Conservation (phyloP, 495 filamentous ascomycete species). For the Hypoxylon crocopeplum region DNA sequence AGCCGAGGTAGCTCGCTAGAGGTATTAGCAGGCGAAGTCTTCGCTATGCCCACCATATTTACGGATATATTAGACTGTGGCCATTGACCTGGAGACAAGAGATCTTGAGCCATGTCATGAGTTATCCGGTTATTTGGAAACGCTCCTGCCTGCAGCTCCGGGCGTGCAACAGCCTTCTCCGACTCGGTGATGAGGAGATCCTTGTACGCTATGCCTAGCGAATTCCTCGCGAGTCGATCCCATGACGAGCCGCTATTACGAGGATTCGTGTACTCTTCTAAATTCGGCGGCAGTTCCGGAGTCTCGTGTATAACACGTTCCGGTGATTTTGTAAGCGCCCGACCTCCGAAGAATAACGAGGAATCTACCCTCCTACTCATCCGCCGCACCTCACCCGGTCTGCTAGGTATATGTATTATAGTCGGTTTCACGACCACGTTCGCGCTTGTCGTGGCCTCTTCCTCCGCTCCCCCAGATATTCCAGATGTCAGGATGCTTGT, state of each 20-base stretch:
- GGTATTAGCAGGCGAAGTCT: slow-evolving; percentile 15
- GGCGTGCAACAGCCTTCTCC: not conserved
- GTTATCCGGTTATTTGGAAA: slow-evolving; percentile 31
- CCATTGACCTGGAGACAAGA: slow-evolving; percentile 35
- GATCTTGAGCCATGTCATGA: slow-evolving; percentile 10
- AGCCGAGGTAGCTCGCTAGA: slow-evolving; percentile 25
- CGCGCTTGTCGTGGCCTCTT: slow-evolving; percentile 36
- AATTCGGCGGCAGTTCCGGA: slow-evolving; percentile 4
- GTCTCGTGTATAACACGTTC: slow-evolving; percentile 4
- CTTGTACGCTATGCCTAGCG: slow-evolving; percentile 45
- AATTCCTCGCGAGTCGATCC: slow-evolving; percentile 34
- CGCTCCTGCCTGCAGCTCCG: slow-evolving; percentile 4
- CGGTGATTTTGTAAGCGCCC: slow-evolving; percentile 31
- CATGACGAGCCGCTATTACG: slow-evolving; percentile 23
- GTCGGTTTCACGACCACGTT: slow-evolving; percentile 40
- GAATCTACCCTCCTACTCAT: slow-evolving; percentile 32
- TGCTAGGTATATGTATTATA: slow-evolving; percentile 43
- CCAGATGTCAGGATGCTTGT: slow-evolving; percentile 42
- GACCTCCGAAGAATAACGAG: slow-evolving; percentile 30
- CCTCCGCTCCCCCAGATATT: slow-evolving; percentile 31
- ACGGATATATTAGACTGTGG: slow-evolving; percentile 16
- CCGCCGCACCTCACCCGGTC: slow-evolving; percentile 36
- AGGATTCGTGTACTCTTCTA: slow-evolving; percentile 2
- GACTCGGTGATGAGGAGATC: slow-evolving; percentile 36
- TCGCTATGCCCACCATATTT: slow-evolving; percentile 27